Evolutionary conservation across 345 rosid genomes (phyloP).

Genomic region (Populus deltoides): DNA sequence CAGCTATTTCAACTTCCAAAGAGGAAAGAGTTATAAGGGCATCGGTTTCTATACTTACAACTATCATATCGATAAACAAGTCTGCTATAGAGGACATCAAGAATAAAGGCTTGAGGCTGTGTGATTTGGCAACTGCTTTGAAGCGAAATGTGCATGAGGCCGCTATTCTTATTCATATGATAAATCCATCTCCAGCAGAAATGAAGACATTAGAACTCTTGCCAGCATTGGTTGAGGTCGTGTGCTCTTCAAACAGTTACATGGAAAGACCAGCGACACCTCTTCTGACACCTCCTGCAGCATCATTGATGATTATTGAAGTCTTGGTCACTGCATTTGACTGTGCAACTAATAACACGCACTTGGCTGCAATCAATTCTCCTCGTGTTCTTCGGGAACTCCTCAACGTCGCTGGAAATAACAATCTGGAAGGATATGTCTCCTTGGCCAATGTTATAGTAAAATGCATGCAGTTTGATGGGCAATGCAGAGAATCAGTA

Average conservation of each 20-base stretch:
- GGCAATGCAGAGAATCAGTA: slow-evolving; percentile 59
- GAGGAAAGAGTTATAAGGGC: slow-evolving; percentile 66
- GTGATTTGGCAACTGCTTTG: slow-evolving; percentile 65
- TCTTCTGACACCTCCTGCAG: slow-evolving; percentile 67
- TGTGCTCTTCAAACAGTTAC: slow-evolving; percentile 46
- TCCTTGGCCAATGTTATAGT: slow-evolving; percentile 69
- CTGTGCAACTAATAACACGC: slow-evolving; percentile 58
- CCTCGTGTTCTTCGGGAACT: slow-evolving; percentile 63
- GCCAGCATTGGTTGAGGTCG: slow-evolving; percentile 69
- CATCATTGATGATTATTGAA: slow-evolving; percentile 85
- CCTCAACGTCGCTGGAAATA: slow-evolving; percentile 52
- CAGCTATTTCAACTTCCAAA: slow-evolving; percentile 66
- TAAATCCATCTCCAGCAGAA: slow-evolving; percentile 79
- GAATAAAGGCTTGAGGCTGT: slow-evolving; percentile 58
- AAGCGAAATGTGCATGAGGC: slow-evolving; percentile 81
- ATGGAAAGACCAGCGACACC: slow-evolving; percentile 35
- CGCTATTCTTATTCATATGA: slow-evolving; percentile 65
- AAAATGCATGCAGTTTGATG: slow-evolving; percentile 88
- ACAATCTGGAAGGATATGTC: slow-evolving; percentile 49
- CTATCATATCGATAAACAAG: slow-evolving; percentile 50
- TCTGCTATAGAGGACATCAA: slow-evolving; percentile 64
- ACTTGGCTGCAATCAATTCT: slow-evolving; percentile 68
- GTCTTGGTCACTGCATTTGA: slow-evolving; percentile 83
- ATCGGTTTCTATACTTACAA: slow-evolving; percentile 61
- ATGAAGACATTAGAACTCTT: slow-evolving; percentile 78